Conservation (phyloP, 306 rosid species). For the Begonia loranthoides region DNA sequence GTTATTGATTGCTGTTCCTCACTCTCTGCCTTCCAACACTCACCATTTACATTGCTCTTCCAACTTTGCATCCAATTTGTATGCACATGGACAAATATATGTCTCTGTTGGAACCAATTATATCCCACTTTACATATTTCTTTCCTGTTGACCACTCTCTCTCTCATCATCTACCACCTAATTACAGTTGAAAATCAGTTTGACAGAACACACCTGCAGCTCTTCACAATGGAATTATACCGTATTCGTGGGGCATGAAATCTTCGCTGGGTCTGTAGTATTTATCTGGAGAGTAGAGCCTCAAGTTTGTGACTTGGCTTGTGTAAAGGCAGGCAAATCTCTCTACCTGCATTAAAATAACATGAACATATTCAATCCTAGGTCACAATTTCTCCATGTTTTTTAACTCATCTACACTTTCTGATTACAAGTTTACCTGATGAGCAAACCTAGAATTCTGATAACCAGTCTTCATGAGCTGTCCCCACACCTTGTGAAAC, state of each 20-base stretch:
- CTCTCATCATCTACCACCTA: too few species aligned
- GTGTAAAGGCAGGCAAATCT: conserved; percentile 96
- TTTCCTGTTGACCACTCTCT: neutral
- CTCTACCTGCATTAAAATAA: conserved; percentile 50
- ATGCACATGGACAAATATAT: too few species aligned
- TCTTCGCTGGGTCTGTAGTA: conserved; percentile 97
- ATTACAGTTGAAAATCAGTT: too few species aligned
- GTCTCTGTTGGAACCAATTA: neutral
- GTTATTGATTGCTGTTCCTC: too few species aligned
- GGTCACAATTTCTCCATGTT: neutral
- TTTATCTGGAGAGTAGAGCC: conserved; percentile 76
- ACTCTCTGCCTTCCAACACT: too few species aligned
- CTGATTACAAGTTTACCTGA: conserved; percentile 37
- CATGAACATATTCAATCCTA: too few species aligned
- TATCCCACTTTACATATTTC: neutral
- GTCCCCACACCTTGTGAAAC: conserved; percentile 96
- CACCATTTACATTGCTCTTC: too few species aligned
- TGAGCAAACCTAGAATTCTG: conserved; percentile 99
- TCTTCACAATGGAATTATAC: conserved; percentile 41
- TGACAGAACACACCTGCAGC: neutral
- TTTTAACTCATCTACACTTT: neutral
- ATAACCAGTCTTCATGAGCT: conserved; percentile 95
- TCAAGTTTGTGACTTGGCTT: conserved; percentile 86
- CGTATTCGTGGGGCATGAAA: conserved; percentile 88
- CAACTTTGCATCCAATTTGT: too few species aligned